These are phyloP conservation scores for Teratosphaeria viscida DNA, from an alignment of 2,329 filamentous ascomycete genomes.

Conservation along the genomic window DNA sequence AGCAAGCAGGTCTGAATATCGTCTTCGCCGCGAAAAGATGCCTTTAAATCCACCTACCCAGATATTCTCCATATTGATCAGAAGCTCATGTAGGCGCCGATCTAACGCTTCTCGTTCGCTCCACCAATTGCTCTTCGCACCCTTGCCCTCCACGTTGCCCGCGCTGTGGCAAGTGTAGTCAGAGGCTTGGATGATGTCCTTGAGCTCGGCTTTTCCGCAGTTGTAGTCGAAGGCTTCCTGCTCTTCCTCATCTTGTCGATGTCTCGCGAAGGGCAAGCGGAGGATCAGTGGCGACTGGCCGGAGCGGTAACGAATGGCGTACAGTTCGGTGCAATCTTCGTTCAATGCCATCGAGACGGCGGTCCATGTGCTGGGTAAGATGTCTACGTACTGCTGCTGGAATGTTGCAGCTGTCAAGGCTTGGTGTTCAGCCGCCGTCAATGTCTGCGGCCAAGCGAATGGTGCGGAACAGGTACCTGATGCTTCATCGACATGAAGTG, in stretches of 20 bases:
- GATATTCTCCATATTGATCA: slow-evolving; percentile 78
- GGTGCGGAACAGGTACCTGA: slow-evolving; percentile 17
- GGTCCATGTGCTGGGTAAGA: slow-evolving; percentile 73
- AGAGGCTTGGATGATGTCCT: slow-evolving; percentile 69
- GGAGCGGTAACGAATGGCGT: slow-evolving; percentile 73
- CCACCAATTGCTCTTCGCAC: slow-evolving; percentile 82
- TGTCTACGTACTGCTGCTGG: slow-evolving; percentile 71
- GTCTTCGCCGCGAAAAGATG: slow-evolving; percentile 69
- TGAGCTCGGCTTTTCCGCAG: slow-evolving; percentile 66
- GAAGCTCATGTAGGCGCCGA: slow-evolving; percentile 60
- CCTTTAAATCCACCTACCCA: slow-evolving; percentile 95
- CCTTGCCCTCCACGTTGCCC: slow-evolving; percentile 61
- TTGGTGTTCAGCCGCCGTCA: slow-evolving; percentile 24
- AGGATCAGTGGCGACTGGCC: slow-evolving; percentile 73
- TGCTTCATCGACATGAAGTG: neutral
- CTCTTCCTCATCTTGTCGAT: slow-evolving; percentile 69
- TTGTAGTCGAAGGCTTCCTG: slow-evolving; percentile 73
- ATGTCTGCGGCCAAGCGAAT: slow-evolving; percentile 30
- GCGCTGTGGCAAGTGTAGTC: slow-evolving; percentile 73
- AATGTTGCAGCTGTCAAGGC: slow-evolving; percentile 40
- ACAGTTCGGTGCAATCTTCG: slow-evolving; percentile 72
- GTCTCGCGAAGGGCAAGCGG: slow-evolving; percentile 72
- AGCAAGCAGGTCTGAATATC: slow-evolving; percentile 53
- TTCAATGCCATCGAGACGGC: slow-evolving; percentile 77
- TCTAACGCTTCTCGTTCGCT: slow-evolving; percentile 72